Evolutionary conservation across 352 stramenopile species (phyloP).

Genomic region (Phytophthora ohioensis): DNA sequence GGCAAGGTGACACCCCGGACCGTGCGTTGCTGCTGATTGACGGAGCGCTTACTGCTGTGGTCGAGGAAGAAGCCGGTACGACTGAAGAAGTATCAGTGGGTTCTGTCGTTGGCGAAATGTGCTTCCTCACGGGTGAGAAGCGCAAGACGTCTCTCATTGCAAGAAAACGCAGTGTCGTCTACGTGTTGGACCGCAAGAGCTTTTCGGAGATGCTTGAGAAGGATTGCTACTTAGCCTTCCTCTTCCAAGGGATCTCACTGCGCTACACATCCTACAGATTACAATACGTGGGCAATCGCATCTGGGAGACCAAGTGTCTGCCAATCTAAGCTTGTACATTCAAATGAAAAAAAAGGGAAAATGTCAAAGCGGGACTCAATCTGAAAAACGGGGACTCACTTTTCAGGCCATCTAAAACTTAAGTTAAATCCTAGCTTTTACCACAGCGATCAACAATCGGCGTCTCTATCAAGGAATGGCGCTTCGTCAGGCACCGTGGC

Average conservation of each 20-base stretch:
- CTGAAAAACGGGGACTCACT: too few species aligned
- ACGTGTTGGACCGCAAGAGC: constrained; percentile 63
- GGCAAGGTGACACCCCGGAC: constrained; percentile 66
- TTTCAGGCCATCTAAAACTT: too few species aligned
- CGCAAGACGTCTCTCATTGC: constrained; percentile 82
- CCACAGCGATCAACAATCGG: too few species aligned
- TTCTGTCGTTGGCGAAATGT: constrained; percentile 83
- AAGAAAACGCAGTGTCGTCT: constrained; percentile 66
- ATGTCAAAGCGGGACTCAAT: not conserved
- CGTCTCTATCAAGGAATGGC: too few species aligned
- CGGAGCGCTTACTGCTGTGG: constrained; percentile 67
- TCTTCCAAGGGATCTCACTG: constrained; percentile 80
- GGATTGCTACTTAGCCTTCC: constrained; percentile 73
- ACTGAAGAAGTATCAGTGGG: constrained; percentile 76
- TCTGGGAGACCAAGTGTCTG: constrained; percentile 88
- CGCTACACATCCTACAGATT: constrained; percentile 80
- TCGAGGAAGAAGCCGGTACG: constrained; percentile 84
- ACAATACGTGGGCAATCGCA: constrained; percentile 86
- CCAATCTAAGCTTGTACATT: constrained; percentile 55
- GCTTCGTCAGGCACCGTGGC: too few species aligned
- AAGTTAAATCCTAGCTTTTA: too few species aligned
- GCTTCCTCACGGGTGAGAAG: constrained; percentile 82
- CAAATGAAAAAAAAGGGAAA: not conserved
- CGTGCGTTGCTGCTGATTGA: constrained; percentile 70
- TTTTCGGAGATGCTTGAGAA: constrained; percentile 73